Conservation (phyloP, 352 stramenopile species). For the Phytophthora capsici region DNA sequence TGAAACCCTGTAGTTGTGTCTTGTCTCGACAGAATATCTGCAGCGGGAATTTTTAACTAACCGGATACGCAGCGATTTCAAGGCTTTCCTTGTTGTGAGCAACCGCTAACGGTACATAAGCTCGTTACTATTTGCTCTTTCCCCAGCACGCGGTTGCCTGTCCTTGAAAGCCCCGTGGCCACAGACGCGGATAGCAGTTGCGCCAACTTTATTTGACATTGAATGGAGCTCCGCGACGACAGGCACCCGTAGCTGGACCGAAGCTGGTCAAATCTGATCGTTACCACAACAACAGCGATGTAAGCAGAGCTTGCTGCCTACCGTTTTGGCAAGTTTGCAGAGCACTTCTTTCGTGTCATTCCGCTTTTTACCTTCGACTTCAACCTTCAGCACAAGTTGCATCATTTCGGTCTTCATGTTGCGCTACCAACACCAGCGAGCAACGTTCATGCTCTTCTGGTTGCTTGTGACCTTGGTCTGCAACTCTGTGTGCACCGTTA, state of each 20-base stretch:
- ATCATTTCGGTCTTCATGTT: conserved; percentile 17
- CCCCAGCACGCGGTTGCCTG: conserved; percentile 6
- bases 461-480: conserved; percentile 11
- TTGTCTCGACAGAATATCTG: no score
- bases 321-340: background rate
- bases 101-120: background rate
- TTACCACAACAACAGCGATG: background rate
- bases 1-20: no score
- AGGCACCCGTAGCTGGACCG: conserved; percentile 19
- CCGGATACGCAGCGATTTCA: no score
- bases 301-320: background rate
- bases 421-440: conserved; percentile 13
- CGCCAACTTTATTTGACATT: conserved; percentile 3
- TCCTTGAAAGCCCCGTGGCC: conserved; percentile 8
- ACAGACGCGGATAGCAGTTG: conserved; percentile 14
- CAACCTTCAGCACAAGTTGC: conserved; percentile 8
- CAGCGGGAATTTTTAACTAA: no score
- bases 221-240: conserved; percentile 6
- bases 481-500: conserved; percentile 6
- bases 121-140: conserved; percentile 13
- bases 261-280: conserved; percentile 9
- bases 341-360: conserved; percentile 21
- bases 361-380: conserved; percentile 26
- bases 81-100: background rate
- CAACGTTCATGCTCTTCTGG: conserved; percentile 10